Evolutionary conservation across 108 stramenopile genomes (phyloP), one percentile per base, ranked within the genome.

Genomic region (Chaetoceros muelleri): DNA sequence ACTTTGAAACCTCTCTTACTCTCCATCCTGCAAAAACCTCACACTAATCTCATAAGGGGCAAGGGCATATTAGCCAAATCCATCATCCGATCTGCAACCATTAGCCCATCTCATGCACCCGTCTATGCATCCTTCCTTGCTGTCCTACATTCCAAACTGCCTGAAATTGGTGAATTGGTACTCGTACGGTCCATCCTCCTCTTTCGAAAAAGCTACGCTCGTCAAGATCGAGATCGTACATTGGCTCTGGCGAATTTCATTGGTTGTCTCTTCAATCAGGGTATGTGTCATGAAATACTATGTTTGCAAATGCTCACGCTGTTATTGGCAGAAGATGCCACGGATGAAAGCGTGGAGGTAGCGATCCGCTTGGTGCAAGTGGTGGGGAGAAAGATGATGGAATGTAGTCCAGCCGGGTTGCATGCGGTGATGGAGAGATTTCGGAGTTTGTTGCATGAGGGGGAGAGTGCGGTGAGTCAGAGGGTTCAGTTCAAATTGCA

Each of bases 201-300:
- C 22, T 99, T 98, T 72, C 85, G 96, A 0, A 67, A 81, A 18
- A 76, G 83, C 30, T 98, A 94, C 66, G 73, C 80, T 60, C 81
- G 90, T 18, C 71, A 87, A 20, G 96, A 99, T 68, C 89, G 94
- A 67, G 74, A 80, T 51, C 58, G 53, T 13, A 87, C 93, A n/a
- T 78, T 84, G 27, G 86, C 94, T 0, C 71, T 94, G 5, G 80
- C 92, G 23, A 70, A 87, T 40, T 88, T 97, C 62, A 65, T 99
- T 61, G 97, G 90, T 3, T 97, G 98, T 72, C 75, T 99, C 54
- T 95, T 97, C 61, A 97, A 98, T 71, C 99, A 99, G 58, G 78
- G 83, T 17, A 79, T 99, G 40, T 87, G 93, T 2, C 96, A 98
- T 62, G 99, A 99, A 78, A 55, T 99, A 46, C 61, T 99, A 2